Base-by-base conservation (phyloP, 805 yeast genomes). In the Dipodascus albidus region DNA sequence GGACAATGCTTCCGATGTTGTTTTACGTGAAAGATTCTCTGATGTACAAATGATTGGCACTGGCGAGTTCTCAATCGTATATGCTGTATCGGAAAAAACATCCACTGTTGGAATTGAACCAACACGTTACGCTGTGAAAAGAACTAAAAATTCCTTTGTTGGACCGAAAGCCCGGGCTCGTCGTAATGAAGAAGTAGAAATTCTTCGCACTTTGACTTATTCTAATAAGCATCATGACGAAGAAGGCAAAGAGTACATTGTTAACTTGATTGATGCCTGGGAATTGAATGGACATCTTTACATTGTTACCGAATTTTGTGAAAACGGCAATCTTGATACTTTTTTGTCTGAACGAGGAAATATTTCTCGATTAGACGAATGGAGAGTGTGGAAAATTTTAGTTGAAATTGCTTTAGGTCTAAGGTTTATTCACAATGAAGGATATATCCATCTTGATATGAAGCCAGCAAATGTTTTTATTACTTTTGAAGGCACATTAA, bases 381-480 rank as follows among this genome's bases (percentile, higher is more conserved):
- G 96, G 85, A 78, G 99, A 60, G 90, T 91, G 44, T 93, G 99
- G 99, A 93, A 93, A 70, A 91, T 93, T 48, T 73, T 93, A 59
- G 83, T 85, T 51, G 99, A 91, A 65, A 74, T 90, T 17, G 69
- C 87, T 47, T 75, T 80, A 49, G 99, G 97, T 0, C 71, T 93
- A 55, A 75, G 80, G 58, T 89, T 81, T 65, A 82, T 93, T 50
- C 99, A 93, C 65, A 76, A 74, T 62, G 74, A 80, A 48, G 82
- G 84, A 57, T 83, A 87, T 52, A 72, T 90, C 51, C 99, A 93
- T 69, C 71, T 93, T 52, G 99, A 93, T 68, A 70, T 93, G 64
- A 93, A 93, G 69, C 99, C 99, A 0, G 96, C 97, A 1, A 93
- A 93, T 67, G 81, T 93, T 2, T 84, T 93, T 62, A 83, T 93